Base-by-base conservation (phyloP, 208 protist genomes). In the Trypanosoma caninum region DNA sequence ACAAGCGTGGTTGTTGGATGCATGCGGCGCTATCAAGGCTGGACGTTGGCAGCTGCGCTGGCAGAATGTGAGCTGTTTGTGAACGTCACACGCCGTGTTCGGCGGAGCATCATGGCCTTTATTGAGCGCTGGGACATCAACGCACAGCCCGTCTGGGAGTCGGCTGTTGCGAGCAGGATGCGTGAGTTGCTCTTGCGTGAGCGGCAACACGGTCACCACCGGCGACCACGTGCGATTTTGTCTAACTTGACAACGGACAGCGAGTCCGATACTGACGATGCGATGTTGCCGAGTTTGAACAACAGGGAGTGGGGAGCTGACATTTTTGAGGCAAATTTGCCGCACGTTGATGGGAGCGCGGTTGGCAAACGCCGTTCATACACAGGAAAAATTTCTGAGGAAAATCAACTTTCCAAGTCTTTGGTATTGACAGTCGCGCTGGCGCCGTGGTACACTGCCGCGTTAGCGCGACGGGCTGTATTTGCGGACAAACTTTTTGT, bases 1-100 rank as follows among this genome's bases (percentile, higher is more conserved):
- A 97, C 93, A 28, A 94, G 80, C 46, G 78, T 89, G 1, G 52
- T 96, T 8, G 74, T 94, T 1, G 88, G 83, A 16, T 97, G 93
- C 76, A 80, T 96, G 62, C 78, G 91, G 18, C 89, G 82, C 20
- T 80, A 85, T 40, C 84, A 95, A 65, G 66, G 81, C 57, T 96
- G 90, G 88, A 70, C 78, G 3, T 58, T 97, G 33, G 65, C 81
- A 1, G 59, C 83, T 16, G 91, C 91, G 46, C 70, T 90, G 35
- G 72, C 61, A 16, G 93, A 97, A 55, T 93, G 85, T 59, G 83
- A 93, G 44, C 59, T 90, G 20, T 96, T 92, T 74, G 52, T 78
- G 40, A 79, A 55, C 40, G 51, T 84, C 20, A 69, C 69, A 5
- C 67, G 62, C 18, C 33, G 37, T 34, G 64, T 90, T 34, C 78